Conservation (phyloP, 495 filamentous ascomycete species). For the Aspergillus affinis region DNA sequence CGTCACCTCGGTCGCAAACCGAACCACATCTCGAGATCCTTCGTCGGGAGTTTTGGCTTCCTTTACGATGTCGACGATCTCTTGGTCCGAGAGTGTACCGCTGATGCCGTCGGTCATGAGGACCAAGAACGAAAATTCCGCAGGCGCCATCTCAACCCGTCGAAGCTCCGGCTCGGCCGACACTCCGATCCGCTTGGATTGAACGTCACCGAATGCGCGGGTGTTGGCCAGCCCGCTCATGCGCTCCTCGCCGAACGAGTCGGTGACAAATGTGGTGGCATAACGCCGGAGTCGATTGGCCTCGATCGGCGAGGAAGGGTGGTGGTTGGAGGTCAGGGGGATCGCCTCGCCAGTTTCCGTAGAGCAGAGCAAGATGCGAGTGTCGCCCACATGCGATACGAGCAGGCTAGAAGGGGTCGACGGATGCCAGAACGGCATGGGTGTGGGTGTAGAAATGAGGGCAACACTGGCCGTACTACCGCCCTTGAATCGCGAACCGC, state of each 20-base stretch:
- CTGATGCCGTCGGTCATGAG: slow-evolving; percentile 86
- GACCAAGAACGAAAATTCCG: slow-evolving; percentile 84
- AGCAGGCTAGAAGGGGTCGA: slow-evolving; percentile 76
- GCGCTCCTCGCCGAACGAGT: slow-evolving; percentile 96
- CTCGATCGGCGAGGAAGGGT: slow-evolving; percentile 82
- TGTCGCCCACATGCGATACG: slow-evolving; percentile 92
- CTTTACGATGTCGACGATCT: slow-evolving; percentile 93
- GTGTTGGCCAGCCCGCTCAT: slow-evolving; percentile 93
- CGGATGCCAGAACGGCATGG: slow-evolving; percentile 94
- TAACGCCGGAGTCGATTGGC: slow-evolving; percentile 80
- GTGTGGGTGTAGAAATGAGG: slow-evolving; percentile 86
- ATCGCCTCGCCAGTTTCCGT: slow-evolving; percentile 73
- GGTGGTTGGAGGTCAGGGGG: slow-evolving; percentile 84
- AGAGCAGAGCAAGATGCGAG: slow-evolving; percentile 81
- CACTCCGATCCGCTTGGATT: slow-evolving; percentile 87
- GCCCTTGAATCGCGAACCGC: slow-evolving; percentile 77
- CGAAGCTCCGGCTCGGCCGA: slow-evolving; percentile 87
- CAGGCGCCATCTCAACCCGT: slow-evolving; percentile 69
- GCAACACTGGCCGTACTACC: slow-evolving; percentile 88
- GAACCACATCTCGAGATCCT: slow-evolving; percentile 73
- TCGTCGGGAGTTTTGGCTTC: slow-evolving; percentile 89
- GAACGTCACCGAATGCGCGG: slow-evolving; percentile 88
- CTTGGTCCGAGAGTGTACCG: slow-evolving; percentile 80
- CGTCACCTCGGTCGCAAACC: slow-evolving; percentile 82
- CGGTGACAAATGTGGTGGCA: slow-evolving; percentile 82